Conservation (phyloP, 2,329 filamentous ascomycete species). For the Stachybotrys echinatus region DNA sequence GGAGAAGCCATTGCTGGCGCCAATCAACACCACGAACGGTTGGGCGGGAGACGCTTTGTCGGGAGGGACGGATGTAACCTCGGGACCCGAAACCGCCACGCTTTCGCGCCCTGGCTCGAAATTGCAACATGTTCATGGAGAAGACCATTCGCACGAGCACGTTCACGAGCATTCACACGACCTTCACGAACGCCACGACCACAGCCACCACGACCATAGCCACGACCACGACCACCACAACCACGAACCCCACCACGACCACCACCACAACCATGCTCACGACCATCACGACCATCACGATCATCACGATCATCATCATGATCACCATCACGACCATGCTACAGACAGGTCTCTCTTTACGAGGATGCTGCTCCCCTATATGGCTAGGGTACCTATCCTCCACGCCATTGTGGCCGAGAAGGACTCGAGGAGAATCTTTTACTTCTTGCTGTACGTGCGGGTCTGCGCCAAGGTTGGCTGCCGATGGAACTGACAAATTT, state of each 20-base stretch:
- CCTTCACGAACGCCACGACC: constrained; percentile 19
- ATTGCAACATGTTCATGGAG: constrained; percentile 7
- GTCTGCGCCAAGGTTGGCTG: constrained; percentile 2
- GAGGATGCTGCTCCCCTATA: constrained; percentile 62
- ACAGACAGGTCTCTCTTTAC: constrained; percentile 64
- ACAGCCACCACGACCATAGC: constrained; percentile 18
- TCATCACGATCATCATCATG: constrained; percentile 16
- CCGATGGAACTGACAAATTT: constrained; percentile 7
- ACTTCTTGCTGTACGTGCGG: constrained; percentile 77
- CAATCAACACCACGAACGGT: not conserved
- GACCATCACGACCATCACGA: constrained; percentile 21
- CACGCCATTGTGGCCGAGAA: constrained; percentile 85
- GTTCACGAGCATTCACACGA: constrained; percentile 21
- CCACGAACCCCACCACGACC: constrained; percentile 10
- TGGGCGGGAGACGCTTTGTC: not conserved
- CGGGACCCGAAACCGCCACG: not conserved
- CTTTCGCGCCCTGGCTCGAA: constrained; percentile 14
- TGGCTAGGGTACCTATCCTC: constrained; percentile 68
- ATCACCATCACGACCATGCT: constrained; percentile 32
- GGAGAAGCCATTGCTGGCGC: not conserved
- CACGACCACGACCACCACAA: constrained; percentile 19
- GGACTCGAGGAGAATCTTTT: constrained; percentile 92
- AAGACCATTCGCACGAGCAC: constrained; percentile 9
- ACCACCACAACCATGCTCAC: constrained; percentile 16
- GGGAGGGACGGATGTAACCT: not conserved